Conservation (phyloP, 2,329 filamentous ascomycete species). For the Beauveria pseudobassiana region DNA sequence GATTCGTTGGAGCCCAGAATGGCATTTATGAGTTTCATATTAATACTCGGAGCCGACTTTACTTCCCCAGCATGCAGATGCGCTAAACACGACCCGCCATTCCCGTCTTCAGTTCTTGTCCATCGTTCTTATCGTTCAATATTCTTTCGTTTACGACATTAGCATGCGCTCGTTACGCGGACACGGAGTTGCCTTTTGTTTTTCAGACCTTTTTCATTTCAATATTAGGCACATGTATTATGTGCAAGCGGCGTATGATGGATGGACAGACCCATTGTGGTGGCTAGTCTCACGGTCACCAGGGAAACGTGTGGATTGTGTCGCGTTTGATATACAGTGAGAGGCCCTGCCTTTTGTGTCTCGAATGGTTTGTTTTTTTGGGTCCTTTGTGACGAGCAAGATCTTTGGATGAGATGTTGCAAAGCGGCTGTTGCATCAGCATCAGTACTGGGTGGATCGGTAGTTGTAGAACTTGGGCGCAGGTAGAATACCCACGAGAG, state of each 20-base stretch:
- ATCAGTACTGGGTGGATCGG: background rate
- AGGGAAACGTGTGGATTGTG: background rate
- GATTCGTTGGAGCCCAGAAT: slow-evolving; percentile 59
- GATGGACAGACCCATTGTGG: background rate
- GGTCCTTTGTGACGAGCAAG: background rate
- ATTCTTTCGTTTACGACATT: slow-evolving; percentile 5
- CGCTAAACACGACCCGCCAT: slow-evolving; percentile 29
- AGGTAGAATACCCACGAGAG: slow-evolving; percentile 9
- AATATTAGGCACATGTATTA: background rate
- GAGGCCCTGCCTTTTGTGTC: background rate
- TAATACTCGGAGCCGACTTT: slow-evolving; percentile 54
- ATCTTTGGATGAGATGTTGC: background rate
- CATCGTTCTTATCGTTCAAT: background rate
- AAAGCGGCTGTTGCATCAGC: background rate
- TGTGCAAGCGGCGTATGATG: background rate
- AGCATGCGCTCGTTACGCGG: slow-evolving; percentile 7
- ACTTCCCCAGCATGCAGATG: slow-evolving; percentile 47
- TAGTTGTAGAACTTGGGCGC: background rate
- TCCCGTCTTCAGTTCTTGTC: background rate
- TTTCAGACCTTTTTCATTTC: background rate
- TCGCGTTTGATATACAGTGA: background rate
- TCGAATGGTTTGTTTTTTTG: background rate
- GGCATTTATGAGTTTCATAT: slow-evolving; percentile 70
- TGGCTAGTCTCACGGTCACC: background rate
- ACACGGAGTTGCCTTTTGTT: background rate